Evolutionary conservation across 2,329 filamentous ascomycete species (phyloP).

Genomic region (Fusarium sp.): DNA sequence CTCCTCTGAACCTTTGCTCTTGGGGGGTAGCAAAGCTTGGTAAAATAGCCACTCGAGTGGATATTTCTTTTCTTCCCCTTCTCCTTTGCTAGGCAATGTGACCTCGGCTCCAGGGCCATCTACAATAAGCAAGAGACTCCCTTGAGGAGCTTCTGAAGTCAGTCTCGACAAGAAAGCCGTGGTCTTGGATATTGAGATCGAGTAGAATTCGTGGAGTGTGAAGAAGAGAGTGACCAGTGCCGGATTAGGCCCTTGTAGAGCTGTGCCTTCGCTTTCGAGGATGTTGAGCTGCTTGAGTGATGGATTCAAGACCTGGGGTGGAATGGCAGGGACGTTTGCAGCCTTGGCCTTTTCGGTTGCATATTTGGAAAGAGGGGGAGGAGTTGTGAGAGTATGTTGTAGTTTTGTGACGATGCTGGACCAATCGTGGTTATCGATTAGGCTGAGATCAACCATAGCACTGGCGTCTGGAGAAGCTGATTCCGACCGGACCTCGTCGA

Average conservation of each 20-base stretch:
- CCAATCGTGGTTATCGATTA: conserved; percentile 9
- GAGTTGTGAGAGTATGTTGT: neutral
- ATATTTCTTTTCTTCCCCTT: conserved; percentile 10
- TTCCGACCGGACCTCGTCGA: neutral
- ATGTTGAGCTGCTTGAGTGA: neutral
- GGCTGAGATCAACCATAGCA: neutral
- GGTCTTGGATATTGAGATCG: conserved; percentile 1
- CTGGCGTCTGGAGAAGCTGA: neutral
- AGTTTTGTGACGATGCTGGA: conserved; percentile 1
- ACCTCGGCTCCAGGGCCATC: neutral
- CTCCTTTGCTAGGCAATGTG: neutral
- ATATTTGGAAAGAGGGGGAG: conserved; percentile 19
- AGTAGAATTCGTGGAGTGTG: conserved; percentile 12
- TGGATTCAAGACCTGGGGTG: neutral
- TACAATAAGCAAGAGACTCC: conserved; percentile 4
- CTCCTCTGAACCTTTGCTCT: neutral
- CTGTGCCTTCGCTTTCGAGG: neutral
- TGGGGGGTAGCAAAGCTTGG: neutral
- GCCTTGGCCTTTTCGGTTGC: conserved; percentile 7
- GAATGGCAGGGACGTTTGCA: conserved; percentile 5
- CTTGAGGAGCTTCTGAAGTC: neutral
- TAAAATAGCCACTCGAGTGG: conserved; percentile 14
- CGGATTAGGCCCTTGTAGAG: neutral
- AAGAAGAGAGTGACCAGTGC: conserved; percentile 7
- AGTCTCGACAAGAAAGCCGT: conserved; percentile 3